A percentile compares a stretch with the other conserved stretches of the same genome.
Evolutionary conservation across 2,329 filamentous ascomycete species (phyloP).

Genomic region (Fusarium irregulare): DNA sequence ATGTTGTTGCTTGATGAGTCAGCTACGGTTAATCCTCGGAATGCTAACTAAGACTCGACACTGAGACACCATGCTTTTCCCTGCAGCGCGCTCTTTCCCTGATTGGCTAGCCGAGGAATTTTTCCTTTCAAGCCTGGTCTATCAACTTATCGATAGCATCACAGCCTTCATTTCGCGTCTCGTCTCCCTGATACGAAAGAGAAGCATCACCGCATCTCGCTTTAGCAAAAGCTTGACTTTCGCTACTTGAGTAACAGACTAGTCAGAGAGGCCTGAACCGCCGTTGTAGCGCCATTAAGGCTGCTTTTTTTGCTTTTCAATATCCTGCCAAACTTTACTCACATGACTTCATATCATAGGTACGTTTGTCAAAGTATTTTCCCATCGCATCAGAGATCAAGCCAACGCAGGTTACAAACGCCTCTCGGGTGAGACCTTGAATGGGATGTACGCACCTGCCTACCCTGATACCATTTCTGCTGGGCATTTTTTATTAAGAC

Average conservation of each 20-base stretch:
- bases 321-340: not conserved
- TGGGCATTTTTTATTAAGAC: slow-evolving; percentile 31
- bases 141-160: slow-evolving; percentile 39
- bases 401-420: slow-evolving; percentile 25
- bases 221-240: not conserved
- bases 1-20: not conserved
- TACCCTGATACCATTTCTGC: not conserved
- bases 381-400: slow-evolving; percentile 10
- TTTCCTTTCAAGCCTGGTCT: slow-evolving; percentile 17
- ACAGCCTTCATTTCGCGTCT: slow-evolving; percentile 38
- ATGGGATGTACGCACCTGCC: slow-evolving; percentile 3
- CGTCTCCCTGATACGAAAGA: slow-evolving; percentile 16
- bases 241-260: not conserved
- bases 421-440: slow-evolving; percentile 24
- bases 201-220: slow-evolving; percentile 10
- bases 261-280: not conserved
- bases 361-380: slow-evolving; percentile 28
- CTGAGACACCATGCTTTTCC: not conserved
- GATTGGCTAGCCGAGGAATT: slow-evolving; percentile 26
- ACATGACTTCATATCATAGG: slow-evolving; percentile 15
- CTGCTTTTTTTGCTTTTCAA: not conserved
- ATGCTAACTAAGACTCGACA: not conserved
- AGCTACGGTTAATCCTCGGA: slow-evolving; percentile 40
- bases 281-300: not conserved
- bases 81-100: not conserved